phyloP scores from a whole-genome alignment of 495 filamentous ascomycete species.

The Acidomyces sp. region DNA sequence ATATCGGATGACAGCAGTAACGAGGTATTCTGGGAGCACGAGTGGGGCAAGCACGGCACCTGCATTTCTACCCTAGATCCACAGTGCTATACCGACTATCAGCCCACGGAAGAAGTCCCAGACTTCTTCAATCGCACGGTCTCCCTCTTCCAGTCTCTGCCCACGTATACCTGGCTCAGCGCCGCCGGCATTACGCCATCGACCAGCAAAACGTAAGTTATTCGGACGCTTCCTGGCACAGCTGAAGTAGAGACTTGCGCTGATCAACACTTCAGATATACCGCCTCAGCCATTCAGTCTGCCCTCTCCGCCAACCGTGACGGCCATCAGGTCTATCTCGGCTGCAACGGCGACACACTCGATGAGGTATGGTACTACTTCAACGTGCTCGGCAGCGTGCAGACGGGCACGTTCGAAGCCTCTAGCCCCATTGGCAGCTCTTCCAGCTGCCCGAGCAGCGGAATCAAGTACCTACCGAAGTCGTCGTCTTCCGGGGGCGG shows the following conservation, averaged over 20 bases:
- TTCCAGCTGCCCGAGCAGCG: slow-evolving; percentile 47
- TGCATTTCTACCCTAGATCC: slow-evolving; percentile 60
- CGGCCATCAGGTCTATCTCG: slow-evolving; percentile 54
- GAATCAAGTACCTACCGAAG: slow-evolving; percentile 61
- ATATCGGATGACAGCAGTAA: slow-evolving; percentile 52
- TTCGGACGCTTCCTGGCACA: too few relatives aligned
- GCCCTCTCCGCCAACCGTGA: slow-evolving; percentile 47
- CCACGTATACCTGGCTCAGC: slow-evolving; percentile 42
- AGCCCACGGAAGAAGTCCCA: slow-evolving; percentile 43
- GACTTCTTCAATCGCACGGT: slow-evolving; percentile 51
- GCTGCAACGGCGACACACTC: slow-evolving; percentile 47
- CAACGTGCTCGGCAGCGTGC: slow-evolving; percentile 63
- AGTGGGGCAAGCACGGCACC: slow-evolving; percentile 74
- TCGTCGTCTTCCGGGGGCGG: slow-evolving; percentile 6
- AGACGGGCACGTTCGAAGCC: slow-evolving; percentile 61
- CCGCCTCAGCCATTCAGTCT: slow-evolving; percentile 44
- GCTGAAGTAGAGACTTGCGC: too few relatives aligned
- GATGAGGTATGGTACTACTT: slow-evolving; percentile 81
- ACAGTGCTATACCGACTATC: slow-evolving; percentile 57
- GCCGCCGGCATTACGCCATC: slow-evolving; percentile 53
- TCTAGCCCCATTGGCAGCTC: slow-evolving; percentile 47
- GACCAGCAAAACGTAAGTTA: slow-evolving; percentile 44
- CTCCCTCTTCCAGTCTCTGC: slow-evolving; percentile 47
- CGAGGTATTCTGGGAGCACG: slow-evolving; percentile 65
- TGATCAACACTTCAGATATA: too few relatives aligned